A percentile compares a stretch with the other conserved stretches of the same genome.
Conservation (phyloP, 2,329 filamentous ascomycete genomes). For the Fusarium beomiforme region DNA sequence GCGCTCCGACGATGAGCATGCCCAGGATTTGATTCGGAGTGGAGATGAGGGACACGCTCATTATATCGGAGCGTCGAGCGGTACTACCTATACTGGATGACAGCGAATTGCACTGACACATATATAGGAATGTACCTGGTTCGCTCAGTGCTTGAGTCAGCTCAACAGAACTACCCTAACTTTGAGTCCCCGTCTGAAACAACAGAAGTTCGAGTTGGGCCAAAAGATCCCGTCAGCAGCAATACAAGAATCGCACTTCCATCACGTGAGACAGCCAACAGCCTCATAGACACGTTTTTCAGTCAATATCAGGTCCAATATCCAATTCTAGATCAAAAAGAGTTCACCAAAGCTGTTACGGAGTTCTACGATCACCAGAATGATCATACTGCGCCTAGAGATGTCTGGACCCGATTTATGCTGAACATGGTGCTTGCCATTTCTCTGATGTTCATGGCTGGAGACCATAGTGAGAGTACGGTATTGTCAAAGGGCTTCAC, state of each 20-base stretch:
- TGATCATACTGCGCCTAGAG: not conserved
- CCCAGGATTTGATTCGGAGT: not conserved
- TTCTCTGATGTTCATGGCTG: not conserved
- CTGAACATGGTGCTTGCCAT: slow-evolving; percentile 17
- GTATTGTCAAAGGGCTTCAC: not conserved
- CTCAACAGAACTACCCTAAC: slow-evolving; percentile 7
- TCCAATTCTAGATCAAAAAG: not conserved
- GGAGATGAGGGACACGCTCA: not conserved
- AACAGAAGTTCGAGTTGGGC: not conserved
- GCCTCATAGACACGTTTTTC: not conserved
- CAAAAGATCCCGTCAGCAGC: not conserved
- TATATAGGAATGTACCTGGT: slow-evolving; percentile 9
- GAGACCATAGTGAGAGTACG: not conserved
- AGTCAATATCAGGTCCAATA: slow-evolving; percentile 13
- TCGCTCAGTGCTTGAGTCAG: slow-evolving; percentile 10
- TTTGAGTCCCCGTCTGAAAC: not conserved
- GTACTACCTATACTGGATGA: fast-evolving
- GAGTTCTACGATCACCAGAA: not conserved
- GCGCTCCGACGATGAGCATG: not conserved
- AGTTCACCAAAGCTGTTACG: not conserved
- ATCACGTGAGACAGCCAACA: not conserved
- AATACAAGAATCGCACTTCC: not conserved
- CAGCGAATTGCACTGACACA: fast-evolving
- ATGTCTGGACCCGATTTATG: slow-evolving; percentile 8
- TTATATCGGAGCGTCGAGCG: slow-evolving; percentile 3